Evolutionary conservation across 768 basidiomycete species (phyloP).

Genomic region (Hypholoma fasciculare): DNA sequence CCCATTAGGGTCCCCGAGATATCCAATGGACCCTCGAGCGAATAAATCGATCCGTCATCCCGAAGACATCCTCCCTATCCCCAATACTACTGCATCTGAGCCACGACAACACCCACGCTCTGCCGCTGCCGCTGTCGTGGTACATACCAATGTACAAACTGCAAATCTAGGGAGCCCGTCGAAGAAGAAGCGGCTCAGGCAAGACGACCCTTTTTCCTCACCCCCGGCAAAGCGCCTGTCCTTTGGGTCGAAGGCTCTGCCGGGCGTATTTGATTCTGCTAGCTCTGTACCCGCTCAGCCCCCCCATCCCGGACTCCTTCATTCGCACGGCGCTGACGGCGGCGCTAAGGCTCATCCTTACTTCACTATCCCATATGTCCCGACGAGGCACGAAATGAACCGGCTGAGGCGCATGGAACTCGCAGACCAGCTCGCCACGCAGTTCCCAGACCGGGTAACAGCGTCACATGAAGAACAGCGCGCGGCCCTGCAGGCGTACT

Average conservation of each 20-base stretch:
- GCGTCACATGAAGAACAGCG: slow-evolving; percentile 28
- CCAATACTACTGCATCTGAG: too few species aligned
- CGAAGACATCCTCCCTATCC: too few species aligned
- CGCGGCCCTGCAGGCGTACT: slow-evolving; percentile 19
- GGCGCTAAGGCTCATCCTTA: not conserved
- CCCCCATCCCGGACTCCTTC: not conserved
- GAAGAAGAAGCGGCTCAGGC: too few species aligned
- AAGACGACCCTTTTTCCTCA: too few species aligned
- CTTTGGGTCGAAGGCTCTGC: too few species aligned
- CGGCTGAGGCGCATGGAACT: slow-evolving; percentile 25
- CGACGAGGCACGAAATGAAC: slow-evolving; percentile 13
- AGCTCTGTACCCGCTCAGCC: not conserved
- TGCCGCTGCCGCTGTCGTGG: too few species aligned
- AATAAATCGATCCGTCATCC: not conserved
- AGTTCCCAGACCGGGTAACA: slow-evolving; percentile 42
- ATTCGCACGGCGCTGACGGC: not conserved
- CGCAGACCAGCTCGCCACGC: slow-evolving; percentile 41
- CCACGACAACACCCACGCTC: too few species aligned
- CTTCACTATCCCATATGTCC: not conserved
- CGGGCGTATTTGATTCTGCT: too few species aligned
- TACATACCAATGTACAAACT: too few species aligned
- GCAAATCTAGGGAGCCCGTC: too few species aligned
- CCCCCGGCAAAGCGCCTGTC: too few species aligned
- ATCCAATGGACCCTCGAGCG: not conserved
- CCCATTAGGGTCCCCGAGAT: not conserved